A percentile compares a stretch with the other conserved stretches of the same genome.
These are phyloP conservation scores for Pharus latifolius DNA, from an alignment of 176 grass and related monocot species.

Conservation along the genomic window DNA sequence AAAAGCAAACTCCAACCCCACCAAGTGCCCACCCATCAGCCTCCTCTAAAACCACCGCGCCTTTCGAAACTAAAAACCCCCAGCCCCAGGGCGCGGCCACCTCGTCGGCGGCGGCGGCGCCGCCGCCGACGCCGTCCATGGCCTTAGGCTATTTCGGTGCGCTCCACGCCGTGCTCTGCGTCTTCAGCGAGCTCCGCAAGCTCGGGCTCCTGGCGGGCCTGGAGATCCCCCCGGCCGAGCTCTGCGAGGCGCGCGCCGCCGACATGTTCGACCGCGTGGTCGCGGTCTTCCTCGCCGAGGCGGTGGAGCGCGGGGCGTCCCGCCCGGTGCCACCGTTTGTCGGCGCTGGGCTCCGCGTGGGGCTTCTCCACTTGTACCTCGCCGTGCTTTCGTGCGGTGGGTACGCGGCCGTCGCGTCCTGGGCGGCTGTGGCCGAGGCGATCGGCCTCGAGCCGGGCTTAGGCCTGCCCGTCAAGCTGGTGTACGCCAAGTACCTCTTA, in stretches of 20 bases:
- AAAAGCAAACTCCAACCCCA: background rate
- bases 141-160: background rate
- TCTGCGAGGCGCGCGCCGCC: background rate
- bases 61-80: slow-evolving; percentile 19
- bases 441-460: slow-evolving; percentile 10
- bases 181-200: slow-evolving; percentile 24
- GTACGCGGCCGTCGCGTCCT: slow-evolving; percentile 16
- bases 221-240: background rate
- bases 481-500: slow-evolving; percentile 29
- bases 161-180: background rate
- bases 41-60: background rate
- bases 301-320: background rate
- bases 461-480: slow-evolving; percentile 4
- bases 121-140: background rate
- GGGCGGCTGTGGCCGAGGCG: slow-evolving; percentile 19
- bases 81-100: background rate
- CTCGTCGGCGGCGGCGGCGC: background rate
- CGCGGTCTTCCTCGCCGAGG: slow-evolving; percentile 3
- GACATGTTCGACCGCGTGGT: slow-evolving; percentile 18
- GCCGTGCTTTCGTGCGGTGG: slow-evolving; percentile 20
- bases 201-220: slow-evolving; percentile 10
- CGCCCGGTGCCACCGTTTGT: slow-evolving; percentile 2
- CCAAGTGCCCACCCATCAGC: background rate
- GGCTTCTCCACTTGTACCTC: slow-evolving; percentile 34
- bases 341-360: slow-evolving; percentile 7